Conservation (phyloP, 176 grass and related monocot genomes). For the Musa itinerans region DNA sequence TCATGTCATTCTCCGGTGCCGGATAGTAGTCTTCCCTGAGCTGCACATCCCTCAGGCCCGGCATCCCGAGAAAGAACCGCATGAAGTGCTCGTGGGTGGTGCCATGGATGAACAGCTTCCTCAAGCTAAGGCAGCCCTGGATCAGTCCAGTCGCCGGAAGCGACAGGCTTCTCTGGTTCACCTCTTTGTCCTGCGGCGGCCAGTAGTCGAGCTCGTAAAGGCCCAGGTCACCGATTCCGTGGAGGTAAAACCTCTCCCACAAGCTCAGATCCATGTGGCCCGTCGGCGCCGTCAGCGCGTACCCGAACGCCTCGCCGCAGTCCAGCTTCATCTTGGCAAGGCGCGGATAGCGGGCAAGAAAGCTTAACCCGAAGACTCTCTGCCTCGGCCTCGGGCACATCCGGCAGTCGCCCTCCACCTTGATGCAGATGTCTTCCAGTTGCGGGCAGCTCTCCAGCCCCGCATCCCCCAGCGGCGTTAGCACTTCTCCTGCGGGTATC, state of each 20-base stretch:
- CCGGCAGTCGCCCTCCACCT: constrained; percentile 84
- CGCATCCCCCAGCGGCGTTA: constrained; percentile 47
- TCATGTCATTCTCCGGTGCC: constrained; percentile 90
- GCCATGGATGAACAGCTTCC: constrained; percentile 94
- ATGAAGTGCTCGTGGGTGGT: constrained; percentile 90
- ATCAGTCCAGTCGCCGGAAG: constrained; percentile 61
- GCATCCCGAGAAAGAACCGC: constrained; percentile 65
- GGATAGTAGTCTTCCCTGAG: constrained; percentile 93
- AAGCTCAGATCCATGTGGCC: constrained; percentile 87
- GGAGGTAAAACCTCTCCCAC: constrained; percentile 90
- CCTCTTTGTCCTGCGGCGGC: constrained; percentile 93
- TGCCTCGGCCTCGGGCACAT: constrained; percentile 30
- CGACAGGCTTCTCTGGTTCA: constrained; percentile 74
- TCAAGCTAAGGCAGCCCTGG: constrained; percentile 33
- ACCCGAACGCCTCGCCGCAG: constrained; percentile 78
- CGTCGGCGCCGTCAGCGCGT: constrained; percentile 69
- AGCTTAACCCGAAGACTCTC: constrained; percentile 44
- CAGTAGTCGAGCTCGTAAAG: constrained; percentile 93
- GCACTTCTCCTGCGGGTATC: constrained; percentile 62
- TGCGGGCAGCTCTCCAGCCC: constrained; percentile 58
- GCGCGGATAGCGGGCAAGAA: constrained; percentile 45
- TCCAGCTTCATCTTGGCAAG: constrained; percentile 86
- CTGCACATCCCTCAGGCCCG: constrained; percentile 66
- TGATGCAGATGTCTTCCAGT: constrained; percentile 74
- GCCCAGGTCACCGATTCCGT: constrained; percentile 43